These are phyloP conservation scores for Cryphonectria carpinicola DNA, from an alignment of 2,329 filamentous ascomycete species.

Conservation along the genomic window DNA sequence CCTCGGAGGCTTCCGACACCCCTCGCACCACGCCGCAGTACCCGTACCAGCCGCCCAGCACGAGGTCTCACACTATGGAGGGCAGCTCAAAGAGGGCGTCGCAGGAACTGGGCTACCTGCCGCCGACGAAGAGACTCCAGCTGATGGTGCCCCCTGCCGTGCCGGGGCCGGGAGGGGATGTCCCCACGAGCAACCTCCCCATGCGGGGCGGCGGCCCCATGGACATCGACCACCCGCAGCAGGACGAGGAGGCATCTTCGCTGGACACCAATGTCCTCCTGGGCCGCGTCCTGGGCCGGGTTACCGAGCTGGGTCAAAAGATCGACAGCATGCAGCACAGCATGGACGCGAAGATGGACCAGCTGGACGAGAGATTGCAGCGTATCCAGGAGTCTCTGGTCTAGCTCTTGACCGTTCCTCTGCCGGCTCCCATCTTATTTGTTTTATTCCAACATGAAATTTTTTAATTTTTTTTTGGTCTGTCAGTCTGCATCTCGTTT, in stretches of 20 bases:
- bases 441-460: neutral
- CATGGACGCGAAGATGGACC: constrained; percentile 20
- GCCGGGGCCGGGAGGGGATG: neutral
- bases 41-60: constrained; percentile 1
- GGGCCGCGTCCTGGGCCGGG: constrained; percentile 21
- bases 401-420: neutral
- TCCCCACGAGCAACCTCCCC: neutral
- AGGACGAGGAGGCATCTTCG: neutral
- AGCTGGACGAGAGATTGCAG: constrained; percentile 28
- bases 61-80: neutral
- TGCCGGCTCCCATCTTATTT: neutral
- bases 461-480: neutral
- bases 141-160: constrained; percentile 5
- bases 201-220: constrained; percentile 19
- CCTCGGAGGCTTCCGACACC: constrained; percentile 20
- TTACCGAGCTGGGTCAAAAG: constrained; percentile 22
- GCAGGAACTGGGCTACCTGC: constrained; percentile 19
- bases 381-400: constrained; percentile 22
- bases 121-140: constrained; percentile 22
- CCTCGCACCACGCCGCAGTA: constrained; percentile 25
- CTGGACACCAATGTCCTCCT: constrained; percentile 16
- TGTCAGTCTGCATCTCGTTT: neutral
- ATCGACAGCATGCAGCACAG: constrained; percentile 25
- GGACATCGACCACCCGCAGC: constrained; percentile 6
- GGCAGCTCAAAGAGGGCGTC: constrained; percentile 19